Evolutionary conservation across 1,284 basidiomycete genomes (phyloP), one percentile per base, ranked within the genome.

Genomic region (Fomitopsis pinicola): DNA sequence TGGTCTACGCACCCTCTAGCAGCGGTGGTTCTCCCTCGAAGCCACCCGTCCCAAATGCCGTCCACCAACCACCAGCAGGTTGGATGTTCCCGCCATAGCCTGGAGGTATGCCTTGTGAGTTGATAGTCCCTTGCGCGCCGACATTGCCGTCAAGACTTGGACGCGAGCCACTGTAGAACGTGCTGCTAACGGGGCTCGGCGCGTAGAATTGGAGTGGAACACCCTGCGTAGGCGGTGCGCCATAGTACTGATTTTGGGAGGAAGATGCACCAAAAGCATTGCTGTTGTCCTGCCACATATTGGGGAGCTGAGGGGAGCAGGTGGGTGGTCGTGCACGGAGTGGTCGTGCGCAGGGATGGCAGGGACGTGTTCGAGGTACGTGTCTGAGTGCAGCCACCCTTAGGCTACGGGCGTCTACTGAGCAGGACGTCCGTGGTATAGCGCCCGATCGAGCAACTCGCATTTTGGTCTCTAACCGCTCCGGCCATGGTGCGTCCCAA

Each of bases 41-140:
- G n/a, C 92, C 94, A 62, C 94, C 95, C 0, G 94, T 95, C 36
- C 95, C 95, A 78, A 97, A 97, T 45, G 95, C 95, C 52, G 93
- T 94, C 89, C 92, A 95, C 95, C 95, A 97, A 26, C 85, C 83
- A 6, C 89, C 90, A 28, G 78, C 79, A 15, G 82, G 75, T 68
- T 89, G 84, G 53, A 94, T 92, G 71, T 82, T 87, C 22, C 91
- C 90, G 1, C 86, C 85, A 69, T 85, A 92, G 0, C 77, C 75
- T 48, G 82, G 74, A 10, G 77, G 70, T 17, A 74, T 74, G 28
- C 77, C 73, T 44, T 75, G 77, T 42, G 80, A 77, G 6, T 77
- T 68, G 57, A 89, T 85, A 30, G 79, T 76, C 14, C 84, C 86
- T 63, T 86, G 84, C 3, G 81, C 73, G n/a, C 77, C 81, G 64